These are phyloP conservation scores for Pythium dissotocum DNA, from an alignment of 352 stramenopile species.

Conservation along the genomic window DNA sequence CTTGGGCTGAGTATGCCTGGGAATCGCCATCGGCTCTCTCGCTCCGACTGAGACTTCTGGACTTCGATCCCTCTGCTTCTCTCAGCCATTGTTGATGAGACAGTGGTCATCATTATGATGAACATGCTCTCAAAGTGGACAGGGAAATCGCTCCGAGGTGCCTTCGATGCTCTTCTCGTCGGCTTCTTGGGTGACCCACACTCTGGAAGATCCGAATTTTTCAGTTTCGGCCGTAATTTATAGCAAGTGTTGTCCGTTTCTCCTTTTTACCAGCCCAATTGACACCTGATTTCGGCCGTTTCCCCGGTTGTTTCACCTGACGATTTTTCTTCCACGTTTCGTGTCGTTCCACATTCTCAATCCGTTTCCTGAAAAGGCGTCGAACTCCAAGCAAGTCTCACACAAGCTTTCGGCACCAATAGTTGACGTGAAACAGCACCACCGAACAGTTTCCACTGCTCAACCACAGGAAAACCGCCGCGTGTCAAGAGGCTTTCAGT, in stretches of 20 bases:
- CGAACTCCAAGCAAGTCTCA: background rate
- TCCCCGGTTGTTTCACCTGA: conserved; percentile 7
- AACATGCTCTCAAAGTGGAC: background rate
- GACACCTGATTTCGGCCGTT: conserved; percentile 7
- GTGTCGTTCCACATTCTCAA: background rate
- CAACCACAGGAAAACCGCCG: background rate
- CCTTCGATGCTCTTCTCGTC: background rate
- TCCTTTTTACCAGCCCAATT: conserved; percentile 1
- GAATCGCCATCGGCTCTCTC: background rate
- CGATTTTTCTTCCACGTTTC: conserved; percentile 9
- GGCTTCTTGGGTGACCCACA: background rate
- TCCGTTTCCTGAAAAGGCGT: background rate
- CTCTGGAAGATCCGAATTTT: background rate
- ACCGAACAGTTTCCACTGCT: background rate
- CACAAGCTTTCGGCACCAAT: background rate
- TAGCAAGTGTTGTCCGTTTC: conserved; percentile 1
- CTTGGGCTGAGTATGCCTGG: conserved; percentile 12
- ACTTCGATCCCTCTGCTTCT: background rate
- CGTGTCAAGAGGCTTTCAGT: background rate
- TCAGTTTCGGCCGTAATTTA: background rate
- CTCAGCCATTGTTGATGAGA: background rate
- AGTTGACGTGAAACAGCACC: background rate
- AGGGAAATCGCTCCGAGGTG: background rate
- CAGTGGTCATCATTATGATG: background rate
- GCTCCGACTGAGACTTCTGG: background rate